Percentiles rank a stretch among this genome's conserved stretches.
phyloP scores from a whole-genome alignment of 306 rosid genomes.

The Psophocarpus tetragonolobus region DNA sequence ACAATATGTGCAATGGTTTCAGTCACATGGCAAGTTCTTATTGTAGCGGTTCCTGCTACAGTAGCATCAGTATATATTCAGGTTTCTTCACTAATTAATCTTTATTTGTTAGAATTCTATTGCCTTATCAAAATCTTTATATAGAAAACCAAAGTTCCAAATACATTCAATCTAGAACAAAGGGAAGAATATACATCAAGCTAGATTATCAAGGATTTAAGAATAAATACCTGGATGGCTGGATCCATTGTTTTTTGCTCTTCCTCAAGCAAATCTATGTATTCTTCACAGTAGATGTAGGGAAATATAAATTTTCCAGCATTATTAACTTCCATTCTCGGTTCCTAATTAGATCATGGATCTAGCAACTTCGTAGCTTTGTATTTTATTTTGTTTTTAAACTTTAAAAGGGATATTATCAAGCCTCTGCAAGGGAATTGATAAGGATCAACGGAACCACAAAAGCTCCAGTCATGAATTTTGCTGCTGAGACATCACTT shows the following conservation, averaged over 20 bases:
- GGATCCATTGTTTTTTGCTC: neutral
- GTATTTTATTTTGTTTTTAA: neutral
- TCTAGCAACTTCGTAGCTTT: neutral
- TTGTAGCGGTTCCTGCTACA: neutral
- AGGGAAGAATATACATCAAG: neutral
- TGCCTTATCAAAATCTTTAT: neutral
- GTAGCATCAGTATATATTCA: conserved; percentile 3
- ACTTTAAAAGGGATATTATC: neutral
- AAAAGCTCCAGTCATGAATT: conserved; percentile 16
- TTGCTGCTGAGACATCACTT: neutral
- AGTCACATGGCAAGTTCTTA: conserved; percentile 16
- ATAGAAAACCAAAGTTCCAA: neutral
- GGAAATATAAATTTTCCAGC: neutral
- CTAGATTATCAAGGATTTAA: neutral
- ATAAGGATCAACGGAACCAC: conserved; percentile 12
- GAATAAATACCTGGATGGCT: neutral
- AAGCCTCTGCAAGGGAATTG: conserved; percentile 11
- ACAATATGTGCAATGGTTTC: neutral
- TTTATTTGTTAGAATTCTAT: neutral
- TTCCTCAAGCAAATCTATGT: neutral
- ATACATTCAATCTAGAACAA: neutral
- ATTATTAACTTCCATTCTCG: neutral
- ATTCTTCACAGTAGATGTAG: neutral
- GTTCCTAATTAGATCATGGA: neutral
- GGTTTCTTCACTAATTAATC: neutral